Conservation (phyloP, 2,329 filamentous ascomycete genomes). For the Oidium heveae region DNA sequence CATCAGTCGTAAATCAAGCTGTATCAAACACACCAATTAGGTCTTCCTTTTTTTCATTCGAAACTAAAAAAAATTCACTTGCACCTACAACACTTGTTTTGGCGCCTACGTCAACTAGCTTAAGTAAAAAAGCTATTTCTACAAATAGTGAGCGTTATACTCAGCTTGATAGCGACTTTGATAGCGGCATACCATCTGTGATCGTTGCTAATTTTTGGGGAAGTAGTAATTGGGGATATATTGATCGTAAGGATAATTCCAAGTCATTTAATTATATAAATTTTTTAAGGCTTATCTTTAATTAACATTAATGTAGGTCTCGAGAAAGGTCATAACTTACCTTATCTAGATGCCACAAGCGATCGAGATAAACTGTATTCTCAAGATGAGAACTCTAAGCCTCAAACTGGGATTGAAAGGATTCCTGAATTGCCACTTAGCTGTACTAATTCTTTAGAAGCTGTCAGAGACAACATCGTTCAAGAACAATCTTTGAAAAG, state of each 20-base stretch:
- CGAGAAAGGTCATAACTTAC: conserved; percentile 18
- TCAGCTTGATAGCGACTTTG: conserved; percentile 32
- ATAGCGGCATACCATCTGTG: conserved; percentile 54
- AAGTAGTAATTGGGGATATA: conserved; percentile 53
- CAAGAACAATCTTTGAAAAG: conserved; percentile 12
- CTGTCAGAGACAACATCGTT: conserved; percentile 2
- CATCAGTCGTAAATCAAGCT: conserved; percentile 20
- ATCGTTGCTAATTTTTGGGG: conserved; percentile 91
- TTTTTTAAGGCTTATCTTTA: too few species aligned
- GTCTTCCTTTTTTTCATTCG: conserved; percentile 16
- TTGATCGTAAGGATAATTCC: conserved; percentile 22
- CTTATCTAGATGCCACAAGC: background rate
- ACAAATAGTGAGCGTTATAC: conserved; percentile 54
- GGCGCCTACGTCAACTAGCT: conserved; percentile 57
- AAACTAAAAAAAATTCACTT: conserved; percentile 32
- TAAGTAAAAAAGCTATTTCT: conserved; percentile 66
- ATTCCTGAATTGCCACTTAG: conserved; percentile 5
- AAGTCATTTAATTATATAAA: too few species aligned
- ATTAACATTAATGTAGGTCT: conserved; percentile 11
- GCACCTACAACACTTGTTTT: conserved; percentile 65
- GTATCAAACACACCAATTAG: conserved; percentile 11
- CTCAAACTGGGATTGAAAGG: conserved; percentile 6
- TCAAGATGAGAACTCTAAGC: conserved; percentile 10
- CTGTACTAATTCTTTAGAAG: conserved; percentile 6
- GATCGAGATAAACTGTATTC: conserved; percentile 8